Evolutionary conservation across 805 yeast species (phyloP).

Genomic region (Clavispora phyllophila): DNA sequence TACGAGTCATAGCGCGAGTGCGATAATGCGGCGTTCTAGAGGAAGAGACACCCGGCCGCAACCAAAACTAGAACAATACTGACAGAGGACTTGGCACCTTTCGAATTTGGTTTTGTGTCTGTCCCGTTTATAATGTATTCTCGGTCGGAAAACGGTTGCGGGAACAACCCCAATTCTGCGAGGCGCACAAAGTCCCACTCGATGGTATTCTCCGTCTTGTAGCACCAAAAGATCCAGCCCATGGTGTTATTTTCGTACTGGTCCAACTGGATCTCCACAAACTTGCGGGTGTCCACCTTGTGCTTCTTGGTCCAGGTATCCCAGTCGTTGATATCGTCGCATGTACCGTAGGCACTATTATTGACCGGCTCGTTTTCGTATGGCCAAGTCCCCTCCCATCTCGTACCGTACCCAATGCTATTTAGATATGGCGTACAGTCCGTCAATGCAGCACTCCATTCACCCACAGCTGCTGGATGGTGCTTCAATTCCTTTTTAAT

Average conservation of each 20-base stretch:
- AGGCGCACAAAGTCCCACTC: conserved; percentile 64
- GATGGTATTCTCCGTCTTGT: conserved; percentile 58
- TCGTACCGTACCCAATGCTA: conserved; percentile 8
- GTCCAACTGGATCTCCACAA: conserved; percentile 58
- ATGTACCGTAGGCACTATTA: conserved; percentile 33
- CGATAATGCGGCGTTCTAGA: background rate
- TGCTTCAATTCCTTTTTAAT: conserved; percentile 38
- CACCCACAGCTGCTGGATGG: conserved; percentile 80
- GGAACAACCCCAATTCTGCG: conserved; percentile 49
- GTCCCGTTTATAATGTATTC: conserved; percentile 29
- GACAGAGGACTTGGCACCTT: background rate
- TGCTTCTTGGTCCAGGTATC: conserved; percentile 25
- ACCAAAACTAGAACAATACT: background rate
- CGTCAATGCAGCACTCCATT: conserved; percentile 60
- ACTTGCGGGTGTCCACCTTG: conserved; percentile 43
- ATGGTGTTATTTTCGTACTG: conserved; percentile 39
- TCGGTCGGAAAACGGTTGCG: conserved; percentile 47
- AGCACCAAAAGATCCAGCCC: conserved; percentile 73
- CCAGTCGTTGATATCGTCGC: conserved; percentile 43
- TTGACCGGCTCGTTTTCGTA: conserved; percentile 9
- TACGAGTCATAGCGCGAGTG: background rate
- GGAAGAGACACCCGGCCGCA: background rate
- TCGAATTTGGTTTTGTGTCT: conserved; percentile 20
- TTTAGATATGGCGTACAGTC: conserved; percentile 32
- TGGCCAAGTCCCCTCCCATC: conserved; percentile 13